phyloP scores from a whole-genome alignment of 345 rosid genomes.

The Ceriops tagal region DNA sequence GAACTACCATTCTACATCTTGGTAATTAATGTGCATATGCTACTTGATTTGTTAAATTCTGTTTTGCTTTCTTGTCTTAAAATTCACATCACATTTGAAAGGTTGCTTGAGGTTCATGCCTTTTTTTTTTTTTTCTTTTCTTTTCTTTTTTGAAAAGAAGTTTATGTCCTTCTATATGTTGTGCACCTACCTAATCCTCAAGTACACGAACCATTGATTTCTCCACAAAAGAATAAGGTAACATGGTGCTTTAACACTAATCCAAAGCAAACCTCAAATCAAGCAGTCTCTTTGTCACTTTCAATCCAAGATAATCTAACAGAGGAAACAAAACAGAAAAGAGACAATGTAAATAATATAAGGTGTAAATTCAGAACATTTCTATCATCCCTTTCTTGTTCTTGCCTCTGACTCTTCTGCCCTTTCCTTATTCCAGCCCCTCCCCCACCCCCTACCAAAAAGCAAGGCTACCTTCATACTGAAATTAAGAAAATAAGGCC shows the following conservation, averaged over 20 bases:
- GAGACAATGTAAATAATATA: too few species aligned
- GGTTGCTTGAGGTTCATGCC: not conserved
- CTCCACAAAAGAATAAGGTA: not conserved
- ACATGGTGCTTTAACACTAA: not conserved
- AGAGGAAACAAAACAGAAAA: not conserved
- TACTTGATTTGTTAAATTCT: too few species aligned
- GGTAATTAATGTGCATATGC: too few species aligned
- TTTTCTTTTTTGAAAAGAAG: too few species aligned
- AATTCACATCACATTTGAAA: not conserved
- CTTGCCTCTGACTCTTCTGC: too few species aligned
- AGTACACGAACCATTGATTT: not conserved
- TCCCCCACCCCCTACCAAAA: too few species aligned
- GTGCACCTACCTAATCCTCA: not conserved
- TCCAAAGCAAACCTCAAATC: constrained; percentile 1
- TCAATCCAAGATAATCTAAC: not conserved
- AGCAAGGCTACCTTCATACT: too few species aligned
- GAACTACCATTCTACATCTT: too few species aligned
- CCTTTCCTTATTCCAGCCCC: too few species aligned
- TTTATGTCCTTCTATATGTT: not conserved
- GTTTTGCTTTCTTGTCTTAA: not conserved
- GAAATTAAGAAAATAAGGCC: too few species aligned
- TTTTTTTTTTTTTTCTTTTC: not conserved
- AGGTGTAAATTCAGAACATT: too few species aligned
- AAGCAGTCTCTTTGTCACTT: constrained; percentile 1
- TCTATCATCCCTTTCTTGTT: too few species aligned